Base-by-base conservation (phyloP, 805 yeast genomes). In the Sporopachydermia lactativora region DNA sequence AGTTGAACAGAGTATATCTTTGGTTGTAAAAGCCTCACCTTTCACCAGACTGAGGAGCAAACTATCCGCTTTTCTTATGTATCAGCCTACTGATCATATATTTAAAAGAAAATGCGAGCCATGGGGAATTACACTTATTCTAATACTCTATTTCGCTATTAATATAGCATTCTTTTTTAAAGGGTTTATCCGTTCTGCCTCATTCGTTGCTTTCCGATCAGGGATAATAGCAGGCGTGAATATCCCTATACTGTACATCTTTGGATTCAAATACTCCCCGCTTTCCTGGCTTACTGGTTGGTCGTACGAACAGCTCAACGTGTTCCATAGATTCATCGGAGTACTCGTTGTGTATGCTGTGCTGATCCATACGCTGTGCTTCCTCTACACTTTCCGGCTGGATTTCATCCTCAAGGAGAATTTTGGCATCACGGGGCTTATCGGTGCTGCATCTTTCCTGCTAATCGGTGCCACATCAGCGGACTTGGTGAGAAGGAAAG, bases 231-330 rank as follows among this genome's bases (percentile, higher is more conserved):
- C 48, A 2, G 42, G 43, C 16, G 39, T 45, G 36, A 50, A 50
- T 39, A 31, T 47, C 18, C 49, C 51, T 3, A 3, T 50, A n/a
- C 35, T 50, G 3, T 50, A 50, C 39, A 46, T 50, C 15, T 41
- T 50, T 5, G 54, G 54, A 2, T 49, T 50, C 3, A 50, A 50
- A 40, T 51, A 47, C 38, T 39, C 47, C 3, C 54, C 54, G 1
- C 28, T 50, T 3, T 40, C 45, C 4, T 41, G 34, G 18, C 39
- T 50, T 14, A 64, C 70, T 0, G 72, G 71, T 1, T 57, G 66
- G 43, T 56, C 66, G 17, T 66, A 66, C 47, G 71, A 66, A 45
- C 65, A 65, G 45, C 51, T 66, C 42, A 66, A 66, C 43, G 56
- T 55, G 24, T 49, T 59, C 40, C 72, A 66, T 47, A 66, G 66